A percentile compares a stretch with the other conserved stretches of the same genome.
Conservation (phyloP, 306 rosid genomes). For the Pueraria montana region DNA sequence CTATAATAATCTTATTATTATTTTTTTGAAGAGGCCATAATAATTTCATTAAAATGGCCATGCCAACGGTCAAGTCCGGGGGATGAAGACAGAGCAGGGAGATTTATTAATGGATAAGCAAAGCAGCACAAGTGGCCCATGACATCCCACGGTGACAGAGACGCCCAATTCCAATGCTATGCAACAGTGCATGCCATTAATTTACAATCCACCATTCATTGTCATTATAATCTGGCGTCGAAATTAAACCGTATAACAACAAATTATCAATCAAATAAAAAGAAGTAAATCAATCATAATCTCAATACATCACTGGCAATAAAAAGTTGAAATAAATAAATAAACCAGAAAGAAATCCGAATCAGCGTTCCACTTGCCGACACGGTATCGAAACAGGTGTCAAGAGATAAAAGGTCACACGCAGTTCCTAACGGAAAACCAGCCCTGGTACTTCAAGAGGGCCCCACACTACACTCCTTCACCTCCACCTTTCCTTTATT, state of each 20-base stretch:
- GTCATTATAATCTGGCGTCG: not conserved
- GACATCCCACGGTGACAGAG: too few species aligned
- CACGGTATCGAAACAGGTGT: not conserved
- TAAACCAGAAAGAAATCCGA: not conserved
- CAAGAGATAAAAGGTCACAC: not conserved
- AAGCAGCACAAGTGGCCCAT: too few species aligned
- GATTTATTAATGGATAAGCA: too few species aligned
- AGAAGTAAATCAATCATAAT: not conserved
- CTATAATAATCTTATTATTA: not conserved
- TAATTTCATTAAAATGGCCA: not conserved
- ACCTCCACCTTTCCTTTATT: not conserved
- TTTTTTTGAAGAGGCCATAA: too few species aligned
- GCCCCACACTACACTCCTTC: slow-evolving; percentile 38
- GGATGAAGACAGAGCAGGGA: too few species aligned
- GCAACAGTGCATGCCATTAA: too few species aligned
- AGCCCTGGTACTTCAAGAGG: not conserved
- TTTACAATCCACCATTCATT: not conserved
- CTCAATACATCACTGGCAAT: too few species aligned
- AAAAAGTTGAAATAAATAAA: too few species aligned
- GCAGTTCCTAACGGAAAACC: slow-evolving; percentile 42
- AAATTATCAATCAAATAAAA: not conserved
- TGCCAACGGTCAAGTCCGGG: not conserved
- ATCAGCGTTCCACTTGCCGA: slow-evolving; percentile 41
- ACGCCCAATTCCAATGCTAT: too few species aligned
- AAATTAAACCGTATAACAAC: not conserved